These are phyloP conservation scores for Alloteropsis semialata DNA, from an alignment of 176 grass and related monocot species.

Conservation along the genomic window DNA sequence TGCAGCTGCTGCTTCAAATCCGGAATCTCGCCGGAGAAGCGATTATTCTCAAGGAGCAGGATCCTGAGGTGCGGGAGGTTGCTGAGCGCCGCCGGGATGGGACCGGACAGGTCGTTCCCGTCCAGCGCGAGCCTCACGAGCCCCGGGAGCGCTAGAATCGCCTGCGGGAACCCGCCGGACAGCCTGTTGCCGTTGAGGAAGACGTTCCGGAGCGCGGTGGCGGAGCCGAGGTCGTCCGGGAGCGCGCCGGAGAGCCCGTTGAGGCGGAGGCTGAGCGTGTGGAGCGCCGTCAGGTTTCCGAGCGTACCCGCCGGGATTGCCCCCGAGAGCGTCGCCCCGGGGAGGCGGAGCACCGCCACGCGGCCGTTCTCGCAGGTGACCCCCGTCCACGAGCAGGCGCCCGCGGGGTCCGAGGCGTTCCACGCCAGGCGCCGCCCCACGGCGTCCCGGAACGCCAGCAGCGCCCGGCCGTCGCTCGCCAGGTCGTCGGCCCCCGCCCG, in stretches of 20 bases:
- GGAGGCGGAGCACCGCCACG: slow-evolving; percentile 52
- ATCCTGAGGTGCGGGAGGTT: slow-evolving; percentile 40
- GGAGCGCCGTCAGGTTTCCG: slow-evolving; percentile 64
- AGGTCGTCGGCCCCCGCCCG: slow-evolving; percentile 33
- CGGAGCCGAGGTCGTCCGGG: slow-evolving; percentile 36
- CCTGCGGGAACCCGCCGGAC: slow-evolving; percentile 43
- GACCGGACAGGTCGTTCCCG: slow-evolving; percentile 39
- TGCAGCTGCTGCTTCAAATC: slow-evolving; percentile 33
- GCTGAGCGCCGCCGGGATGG: slow-evolving; percentile 34
- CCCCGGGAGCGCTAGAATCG: slow-evolving; percentile 25
- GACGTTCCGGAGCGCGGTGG: slow-evolving; percentile 36
- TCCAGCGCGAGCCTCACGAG: slow-evolving; percentile 47
- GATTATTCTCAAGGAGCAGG: slow-evolving; percentile 57
- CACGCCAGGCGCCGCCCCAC: slow-evolving; percentile 44
- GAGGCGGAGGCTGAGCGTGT: slow-evolving; percentile 58
- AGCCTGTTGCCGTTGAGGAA: slow-evolving; percentile 58
- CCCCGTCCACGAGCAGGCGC: slow-evolving; percentile 52
- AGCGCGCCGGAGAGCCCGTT: slow-evolving; percentile 49
- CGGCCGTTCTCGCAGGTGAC: slow-evolving; percentile 44
- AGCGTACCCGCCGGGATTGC: slow-evolving; percentile 34
- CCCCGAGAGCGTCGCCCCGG: slow-evolving; percentile 32
- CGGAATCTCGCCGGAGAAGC: slow-evolving; percentile 48
- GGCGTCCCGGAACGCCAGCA: slow-evolving; percentile 53
- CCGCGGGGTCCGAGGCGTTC: slow-evolving; percentile 17
- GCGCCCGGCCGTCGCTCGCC: slow-evolving; percentile 39